Base-by-base conservation (phyloP, 192 early-diverging fungal species). In the Allomyces macrogynus region DNA sequence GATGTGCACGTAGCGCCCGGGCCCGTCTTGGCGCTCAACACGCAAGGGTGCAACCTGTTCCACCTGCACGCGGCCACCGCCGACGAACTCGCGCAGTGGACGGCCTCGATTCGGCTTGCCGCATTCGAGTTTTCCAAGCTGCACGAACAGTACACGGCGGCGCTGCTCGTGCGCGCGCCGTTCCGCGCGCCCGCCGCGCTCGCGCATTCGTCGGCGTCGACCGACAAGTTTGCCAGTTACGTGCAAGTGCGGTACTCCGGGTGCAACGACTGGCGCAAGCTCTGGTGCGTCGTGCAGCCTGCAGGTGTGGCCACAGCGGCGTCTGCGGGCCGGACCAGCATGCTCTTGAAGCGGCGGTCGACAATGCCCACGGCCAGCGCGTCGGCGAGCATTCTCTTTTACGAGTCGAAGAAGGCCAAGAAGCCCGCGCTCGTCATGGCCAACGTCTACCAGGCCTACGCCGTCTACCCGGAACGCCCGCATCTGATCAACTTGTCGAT, bases 51-150 rank as follows among this genome's bases (percentile, higher is more conserved):
- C 64, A 87, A 88, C 73, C 80, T 78, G 25, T 82, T 81, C 65
- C 75, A 83, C 44, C 78, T 86, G 67, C 84, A 86, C 62, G 74
- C 80, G 0, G 72, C 78, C 12, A 75, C 81, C 60, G 74, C 77
- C 25, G 69, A 73, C 22, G 77, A 70, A 10, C 80, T 81, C 73
- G 77, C 82, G 69, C 74, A 76, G 62, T 90, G 88, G 87, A 77
- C 86, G 22, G 75, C 77, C 40, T 83, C 84, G 0, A 79, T 88
- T 62, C 80, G 87, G n/a, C 77, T 90, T 16, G 78, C 84, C n/a
- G 84, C 85, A 68, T 90, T 82, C 62, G 88, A 90, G 72, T 80
- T 80, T 12, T 74, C 81, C n/a, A 81, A 83, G 71, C 72, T 90
- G 16, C 84, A 88, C 64, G 88, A 90, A 71, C 79, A 83, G 63